Base-by-base conservation (phyloP, 345 rosid genomes). In the Moringa oleifera region DNA sequence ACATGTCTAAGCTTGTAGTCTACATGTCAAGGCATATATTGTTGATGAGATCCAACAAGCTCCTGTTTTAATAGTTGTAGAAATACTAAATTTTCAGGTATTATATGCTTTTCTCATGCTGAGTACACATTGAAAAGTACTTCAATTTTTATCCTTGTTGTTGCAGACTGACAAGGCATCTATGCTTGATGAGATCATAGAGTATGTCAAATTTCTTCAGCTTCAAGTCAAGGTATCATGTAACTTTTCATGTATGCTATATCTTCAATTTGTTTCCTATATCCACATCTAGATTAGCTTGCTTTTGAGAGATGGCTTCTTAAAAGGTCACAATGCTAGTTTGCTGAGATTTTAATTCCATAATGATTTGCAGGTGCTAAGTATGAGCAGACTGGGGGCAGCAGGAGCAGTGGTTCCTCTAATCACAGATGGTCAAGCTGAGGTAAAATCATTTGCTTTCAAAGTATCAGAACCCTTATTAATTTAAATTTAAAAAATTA, bases 101-200 rank as follows among this genome's bases (percentile, higher is more conserved):
- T 51, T 5, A 6, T 51, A 7, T 1, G 12, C 12, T 16, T 41
- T 41, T 41, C 47, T 41, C 17, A 15, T 11, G 6, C 12, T 41
- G 1, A 28, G 8, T 8, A 41, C 6, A 11, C 47, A 41, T 15
- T n/a, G n/a, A n/a, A n/a, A n/a, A n/a, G n/a, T n/a, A n/a, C n/a
- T n/a, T n/a, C 1, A 19, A 53, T 20, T 13, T 55, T 41, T 31
- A 59, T 70, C 51, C 45, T 55, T 53, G 22, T 59, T 28, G 22
- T 45, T 46, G 77, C 82, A 84, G 89, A 75, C 86, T 24, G 86
- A 79, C 67, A 84, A 79, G 81, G 86, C 89, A 47, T 81, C 89
- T 11, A 79, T 81, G 82, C 86, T 84, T 18, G 86, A 84, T 59
- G 86, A 84, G 80, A 84, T 84, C 65, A 79, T 84, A 55, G 84